Evolutionary conservation across 2,329 filamentous ascomycete genomes (phyloP).

Genomic region (Ophiostoma angusticollis): DNA sequence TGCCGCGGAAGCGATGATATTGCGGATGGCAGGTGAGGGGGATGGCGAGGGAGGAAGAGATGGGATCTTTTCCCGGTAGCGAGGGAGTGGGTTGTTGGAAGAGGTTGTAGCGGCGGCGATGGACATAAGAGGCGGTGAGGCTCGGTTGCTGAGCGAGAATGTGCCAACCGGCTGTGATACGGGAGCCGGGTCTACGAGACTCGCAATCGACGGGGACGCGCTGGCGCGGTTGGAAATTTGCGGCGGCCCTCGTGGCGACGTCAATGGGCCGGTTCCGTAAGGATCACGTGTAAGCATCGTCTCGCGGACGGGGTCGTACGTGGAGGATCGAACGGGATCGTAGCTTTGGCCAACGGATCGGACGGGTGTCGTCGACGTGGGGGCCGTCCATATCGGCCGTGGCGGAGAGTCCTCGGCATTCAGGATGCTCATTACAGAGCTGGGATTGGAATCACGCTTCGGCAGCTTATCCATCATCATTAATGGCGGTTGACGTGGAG

Average conservation of each 20-base stretch:
- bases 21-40: slow-evolving; percentile 19
- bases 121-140: slow-evolving; percentile 21
- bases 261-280: slow-evolving; percentile 31
- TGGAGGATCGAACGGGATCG: slow-evolving; percentile 74
- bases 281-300: slow-evolving; percentile 44
- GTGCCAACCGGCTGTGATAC: slow-evolving; percentile 18
- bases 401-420: slow-evolving; percentile 38
- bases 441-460: slow-evolving; percentile 38
- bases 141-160: slow-evolving; percentile 17
- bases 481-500: slow-evolving; percentile 10
- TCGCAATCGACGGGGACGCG: slow-evolving; percentile 82
- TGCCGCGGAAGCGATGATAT: not conserved
- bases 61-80: slow-evolving; percentile 5
- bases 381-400: slow-evolving; percentile 22
- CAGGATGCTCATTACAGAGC: slow-evolving; percentile 43
- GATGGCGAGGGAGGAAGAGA: slow-evolving; percentile 18
- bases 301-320: slow-evolving; percentile 50
- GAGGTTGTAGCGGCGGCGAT: slow-evolving; percentile 19
- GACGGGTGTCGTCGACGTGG: slow-evolving; percentile 28
- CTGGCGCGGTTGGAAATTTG: slow-evolving; percentile 56
- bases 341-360: slow-evolving; percentile 71
- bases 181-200: slow-evolving; percentile 63
- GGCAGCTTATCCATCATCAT: slow-evolving; percentile 29
- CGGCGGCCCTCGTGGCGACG: slow-evolving; percentile 36
- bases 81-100: not conserved